phyloP scores from a whole-genome alignment of 331 rosid genomes.

The Stylosanthes scabra region DNA sequence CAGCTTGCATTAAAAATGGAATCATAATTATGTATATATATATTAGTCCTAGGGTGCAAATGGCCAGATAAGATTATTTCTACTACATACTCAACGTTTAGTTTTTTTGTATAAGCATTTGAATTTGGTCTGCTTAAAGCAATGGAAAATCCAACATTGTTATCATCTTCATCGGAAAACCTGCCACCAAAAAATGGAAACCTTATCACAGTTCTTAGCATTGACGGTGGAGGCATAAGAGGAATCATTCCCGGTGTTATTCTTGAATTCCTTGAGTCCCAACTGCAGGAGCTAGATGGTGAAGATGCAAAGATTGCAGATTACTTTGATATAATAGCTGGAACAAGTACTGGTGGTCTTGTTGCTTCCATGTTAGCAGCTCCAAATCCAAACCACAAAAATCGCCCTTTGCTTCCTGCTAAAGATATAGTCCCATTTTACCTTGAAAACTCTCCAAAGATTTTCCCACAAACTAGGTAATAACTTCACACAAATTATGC shows the following conservation, averaged over 20 bases:
- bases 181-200: constrained; percentile 35
- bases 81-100: background rate
- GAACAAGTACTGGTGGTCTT: constrained; percentile 72
- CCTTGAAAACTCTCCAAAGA: constrained; percentile 41
- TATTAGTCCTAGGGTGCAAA: background rate
- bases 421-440: constrained; percentile 63
- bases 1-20: too few species aligned
- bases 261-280: constrained; percentile 59
- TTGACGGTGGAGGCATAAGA: constrained; percentile 71
- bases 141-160: constrained; percentile 11
- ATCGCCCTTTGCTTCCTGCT: constrained; percentile 59
- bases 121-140: constrained; percentile 16
- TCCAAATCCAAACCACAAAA: constrained; percentile 43
- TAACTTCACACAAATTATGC: too few species aligned
- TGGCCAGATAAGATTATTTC: background rate
- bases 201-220: constrained; percentile 54
- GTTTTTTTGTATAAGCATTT: background rate
- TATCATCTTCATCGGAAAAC: background rate
- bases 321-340: constrained; percentile 64
- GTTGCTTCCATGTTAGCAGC: constrained; percentile 57
- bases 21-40: background rate
- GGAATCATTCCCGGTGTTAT: constrained; percentile 72
- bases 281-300: constrained; percentile 63
- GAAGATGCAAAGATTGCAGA: constrained; percentile 61
- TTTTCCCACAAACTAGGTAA: constrained; percentile 55